Evolutionary conservation across 164 flowering plant genomes (phyloP).

Genomic region (Annona squamosa): DNA sequence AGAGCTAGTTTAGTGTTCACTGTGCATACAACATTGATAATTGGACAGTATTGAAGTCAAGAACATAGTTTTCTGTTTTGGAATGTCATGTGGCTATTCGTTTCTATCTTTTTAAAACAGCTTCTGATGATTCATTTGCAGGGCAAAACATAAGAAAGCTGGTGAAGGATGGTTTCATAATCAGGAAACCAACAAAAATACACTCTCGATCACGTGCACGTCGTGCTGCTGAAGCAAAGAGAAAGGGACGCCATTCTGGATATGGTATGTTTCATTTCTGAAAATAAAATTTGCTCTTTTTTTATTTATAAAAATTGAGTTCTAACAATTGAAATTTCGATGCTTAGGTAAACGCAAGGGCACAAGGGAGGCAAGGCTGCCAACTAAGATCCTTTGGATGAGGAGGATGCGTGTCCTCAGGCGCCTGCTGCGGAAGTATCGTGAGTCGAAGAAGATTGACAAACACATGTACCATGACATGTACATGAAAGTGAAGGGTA

Average conservation of each 20-base stretch:
- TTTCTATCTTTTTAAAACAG: neutral
- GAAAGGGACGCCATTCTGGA: constrained; percentile 30
- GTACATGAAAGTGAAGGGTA: constrained; percentile 34
- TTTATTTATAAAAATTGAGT: neutral
- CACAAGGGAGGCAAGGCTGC: constrained; percentile 33
- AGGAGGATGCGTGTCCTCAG: constrained; percentile 29
- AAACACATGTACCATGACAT: constrained; percentile 30
- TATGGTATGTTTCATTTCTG: constrained; percentile 13
- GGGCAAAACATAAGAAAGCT: constrained; percentile 33
- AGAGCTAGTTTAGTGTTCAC: neutral
- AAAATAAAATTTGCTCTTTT: neutral
- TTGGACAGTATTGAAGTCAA: too few species aligned
- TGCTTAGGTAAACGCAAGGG: constrained; percentile 25
- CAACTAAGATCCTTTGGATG: constrained; percentile 32
- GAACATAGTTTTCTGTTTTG: too few species aligned
- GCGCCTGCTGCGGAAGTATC: constrained; percentile 26
- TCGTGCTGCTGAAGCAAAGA: constrained; percentile 20
- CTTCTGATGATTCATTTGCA: neutral
- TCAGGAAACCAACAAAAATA: constrained; percentile 26
- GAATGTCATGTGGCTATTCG: neutral
- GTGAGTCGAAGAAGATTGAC: constrained; percentile 26
- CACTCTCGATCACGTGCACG: constrained; percentile 32
- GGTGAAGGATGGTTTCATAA: constrained; percentile 30
- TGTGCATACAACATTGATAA: neutral
- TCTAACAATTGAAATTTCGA: neutral